A percentile compares a stretch with the other conserved stretches of the same genome.
Conservation (phyloP, 495 filamentous ascomycete species). For the Xylaria venustula region DNA sequence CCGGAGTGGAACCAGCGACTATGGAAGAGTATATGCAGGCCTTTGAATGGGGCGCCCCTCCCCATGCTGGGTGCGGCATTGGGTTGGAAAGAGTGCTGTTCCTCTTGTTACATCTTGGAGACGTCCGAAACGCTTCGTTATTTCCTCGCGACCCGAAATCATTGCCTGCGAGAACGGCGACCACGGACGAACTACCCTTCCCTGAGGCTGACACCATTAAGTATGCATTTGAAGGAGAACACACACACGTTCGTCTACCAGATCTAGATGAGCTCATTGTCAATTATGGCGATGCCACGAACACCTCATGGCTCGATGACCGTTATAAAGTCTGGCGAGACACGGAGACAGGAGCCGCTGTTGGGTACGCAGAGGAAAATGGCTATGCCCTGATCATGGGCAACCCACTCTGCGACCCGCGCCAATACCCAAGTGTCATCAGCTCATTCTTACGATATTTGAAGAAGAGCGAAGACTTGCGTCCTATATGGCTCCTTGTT, state of each 20-base stretch:
- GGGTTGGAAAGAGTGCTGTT: conserved; percentile 86
- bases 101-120: conserved; percentile 78
- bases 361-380: conserved; percentile 71
- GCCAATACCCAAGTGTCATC: conserved; percentile 69
- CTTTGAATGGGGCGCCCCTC: conserved; percentile 85
- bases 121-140: conserved; percentile 82
- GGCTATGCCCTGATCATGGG: conserved; percentile 77
- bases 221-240: conserved; percentile 46
- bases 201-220: conserved; percentile 73
- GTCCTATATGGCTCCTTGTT: conserved; percentile 79
- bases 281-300: conserved; percentile 87
- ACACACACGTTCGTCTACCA: conserved; percentile 57
- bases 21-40: conserved; percentile 89
- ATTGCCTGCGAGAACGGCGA: conserved; percentile 55
- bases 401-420: conserved; percentile 72
- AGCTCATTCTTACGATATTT: conserved; percentile 69
- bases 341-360: conserved; percentile 69
- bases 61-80: conserved; percentile 87
- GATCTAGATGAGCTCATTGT: conserved; percentile 77
- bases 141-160: conserved; percentile 84
- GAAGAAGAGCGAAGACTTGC: conserved; percentile 65
- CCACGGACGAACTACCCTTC: conserved; percentile 60
- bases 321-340: conserved; percentile 83
- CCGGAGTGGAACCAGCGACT: conserved; percentile 68
- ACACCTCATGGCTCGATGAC: conserved; percentile 83